Evolutionary conservation across 441 rosid species (phyloP).

Genomic region (Dalechampia spathulata): DNA sequence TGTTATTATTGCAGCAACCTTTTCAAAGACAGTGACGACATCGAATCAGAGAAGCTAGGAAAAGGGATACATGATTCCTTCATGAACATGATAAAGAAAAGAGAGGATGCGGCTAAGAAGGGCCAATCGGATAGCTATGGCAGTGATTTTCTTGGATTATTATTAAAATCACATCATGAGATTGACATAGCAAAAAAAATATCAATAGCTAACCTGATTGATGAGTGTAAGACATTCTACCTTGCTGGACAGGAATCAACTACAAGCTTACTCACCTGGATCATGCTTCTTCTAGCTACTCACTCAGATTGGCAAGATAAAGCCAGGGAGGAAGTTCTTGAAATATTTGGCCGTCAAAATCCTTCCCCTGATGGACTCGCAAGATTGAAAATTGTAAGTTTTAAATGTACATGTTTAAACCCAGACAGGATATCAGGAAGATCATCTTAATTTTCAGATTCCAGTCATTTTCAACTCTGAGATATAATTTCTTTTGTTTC

Average conservation of each 20-base stretch:
- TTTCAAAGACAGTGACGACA: neutral
- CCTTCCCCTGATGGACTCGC: constrained; percentile 6
- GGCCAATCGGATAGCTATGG: neutral
- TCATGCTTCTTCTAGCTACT: constrained; percentile 27
- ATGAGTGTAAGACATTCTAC: constrained; percentile 45
- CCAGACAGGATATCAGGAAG: no score
- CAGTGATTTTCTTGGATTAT: constrained; percentile 8
- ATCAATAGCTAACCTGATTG: constrained; percentile 24
- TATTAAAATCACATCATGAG: constrained; percentile 22
- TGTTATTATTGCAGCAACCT: neutral
- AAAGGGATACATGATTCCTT: neutral
- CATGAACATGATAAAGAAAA: neutral
- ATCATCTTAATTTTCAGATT: no score
- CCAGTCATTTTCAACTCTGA: no score
- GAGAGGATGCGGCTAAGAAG: neutral
- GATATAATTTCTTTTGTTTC: no score
- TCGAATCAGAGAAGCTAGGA: neutral
- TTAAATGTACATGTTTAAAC: neutral
- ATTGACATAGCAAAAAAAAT: constrained; percentile 16
- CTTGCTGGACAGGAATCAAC: constrained; percentile 39
- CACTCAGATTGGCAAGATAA: constrained; percentile 42
- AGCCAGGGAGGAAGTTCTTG: constrained; percentile 32
- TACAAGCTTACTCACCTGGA: constrained; percentile 29
- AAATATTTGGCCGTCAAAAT: constrained; percentile 1
- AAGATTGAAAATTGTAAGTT: constrained; percentile 14